phyloP scores from a whole-genome alignment of 176 grass and related monocot genomes.

The Carex kokanica region DNA sequence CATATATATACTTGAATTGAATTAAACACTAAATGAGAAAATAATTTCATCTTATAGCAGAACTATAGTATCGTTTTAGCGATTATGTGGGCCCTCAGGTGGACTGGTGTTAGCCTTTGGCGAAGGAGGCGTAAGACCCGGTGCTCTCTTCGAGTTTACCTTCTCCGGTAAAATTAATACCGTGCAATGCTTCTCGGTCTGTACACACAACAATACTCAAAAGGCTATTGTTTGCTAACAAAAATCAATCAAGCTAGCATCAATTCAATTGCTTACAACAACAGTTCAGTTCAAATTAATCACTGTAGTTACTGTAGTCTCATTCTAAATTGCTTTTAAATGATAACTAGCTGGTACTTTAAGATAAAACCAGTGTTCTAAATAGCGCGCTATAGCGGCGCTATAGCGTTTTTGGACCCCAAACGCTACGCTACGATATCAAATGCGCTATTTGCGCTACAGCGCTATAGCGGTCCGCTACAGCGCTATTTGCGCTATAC shows the following conservation, averaged over 20 bases:
- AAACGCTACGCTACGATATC: too few relatives aligned
- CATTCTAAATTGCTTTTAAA: too few relatives aligned
- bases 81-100: not conserved
- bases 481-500: too few relatives aligned
- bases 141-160: not conserved
- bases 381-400: too few relatives aligned
- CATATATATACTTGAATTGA: not conserved
- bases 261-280: too few relatives aligned
- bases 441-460: too few relatives aligned
- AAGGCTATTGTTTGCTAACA: not conserved
- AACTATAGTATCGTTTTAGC: not conserved
- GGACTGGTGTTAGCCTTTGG: not conserved
- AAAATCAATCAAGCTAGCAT: not conserved
- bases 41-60: not conserved
- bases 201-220: not conserved
- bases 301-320: too few relatives aligned
- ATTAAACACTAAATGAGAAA: not conserved
- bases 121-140: not conserved
- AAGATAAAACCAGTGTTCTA: too few relatives aligned
- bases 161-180: not conserved
- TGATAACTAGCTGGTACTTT: too few relatives aligned
- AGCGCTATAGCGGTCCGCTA: too few relatives aligned
- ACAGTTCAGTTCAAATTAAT: too few relatives aligned
- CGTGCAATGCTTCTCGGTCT: not conserved
- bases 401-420: too few relatives aligned